Evolutionary conservation across 495 filamentous ascomycete genomes (phyloP), one percentile per base, ranked within the genome.

Genomic region (Talaromyces wortmannii): DNA sequence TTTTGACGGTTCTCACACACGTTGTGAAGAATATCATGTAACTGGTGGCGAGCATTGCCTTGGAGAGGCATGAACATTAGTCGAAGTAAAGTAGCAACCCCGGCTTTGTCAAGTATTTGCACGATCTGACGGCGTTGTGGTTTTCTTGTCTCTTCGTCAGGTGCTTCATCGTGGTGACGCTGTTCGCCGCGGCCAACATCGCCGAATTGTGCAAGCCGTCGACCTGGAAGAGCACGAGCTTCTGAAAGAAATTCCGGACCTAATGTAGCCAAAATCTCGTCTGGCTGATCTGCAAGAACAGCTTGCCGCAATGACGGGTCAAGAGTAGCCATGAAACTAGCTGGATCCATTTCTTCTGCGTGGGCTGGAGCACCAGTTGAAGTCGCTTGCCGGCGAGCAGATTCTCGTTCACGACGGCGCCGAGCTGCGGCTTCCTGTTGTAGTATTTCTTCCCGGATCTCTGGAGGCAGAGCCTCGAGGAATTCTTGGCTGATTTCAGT

Each of bases 11-110:
- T 97, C 70, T 95, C 86, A 63, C 89, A 97, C 47, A 96, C 85
- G 58, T 94, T 86, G 59, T 87, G 80, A 31, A 99, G 84, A 55
- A 97, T 88, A 47, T 87, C 84, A 61, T 91, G 88, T 15, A 99
- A 78, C 31, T 87, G 87, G 51, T 80, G 81, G 56, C 90, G 87
- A 36, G 89, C 86, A 55, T 83, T 91, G 32, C 87, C 88, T 52
- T 91, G 88, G 57, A 95, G 89, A 45, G 89, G 86, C 57, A 97
- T 87, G 65, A 99, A 99, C 92, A 99, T 96, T 11, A 99, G 78
- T 13, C 94, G 89, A 33, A 99, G 80, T 7, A 99, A 72, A 10
- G 94, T 97, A 18, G 95, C 94, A 66, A 99, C 84, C 29, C 94
- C 94, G 53, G 91, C 80, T 66, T 95, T 97, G 71, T 99, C 95